Evolutionary conservation across 2,329 filamentous ascomycete genomes (phyloP), one percentile per base, ranked within the genome.

Genomic region (Huntiella abstrusa): DNA sequence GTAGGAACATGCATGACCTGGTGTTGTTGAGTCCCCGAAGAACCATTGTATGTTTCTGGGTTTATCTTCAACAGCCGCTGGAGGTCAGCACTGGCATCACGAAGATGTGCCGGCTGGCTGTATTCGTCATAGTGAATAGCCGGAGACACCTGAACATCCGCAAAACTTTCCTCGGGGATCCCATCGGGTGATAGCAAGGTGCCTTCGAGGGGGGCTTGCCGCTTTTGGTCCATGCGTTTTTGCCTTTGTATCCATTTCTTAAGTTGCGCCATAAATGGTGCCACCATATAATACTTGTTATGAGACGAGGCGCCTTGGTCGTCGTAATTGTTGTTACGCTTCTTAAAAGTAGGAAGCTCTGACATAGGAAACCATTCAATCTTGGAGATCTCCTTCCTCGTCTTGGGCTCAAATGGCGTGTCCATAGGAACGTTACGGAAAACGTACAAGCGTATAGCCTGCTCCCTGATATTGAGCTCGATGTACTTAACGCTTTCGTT

Each of bases 271-370:
- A 96, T 67, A 58, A 98, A 98, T 0, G 88, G 87, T 0, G 86
- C 86, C 13, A 98, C 91, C 84, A 96, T 95, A 63, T 95, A 98
- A 59, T 95, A 96, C 57, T 88, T 95, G 60, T 83, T 86, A 54
- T 80, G 83, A 2, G 69, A 62, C 10, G 74, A 62, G 10, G 66
- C 65, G 7, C 32, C 13, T 13, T 48, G 40, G 11, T 50, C 45
- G 11, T 48, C 38, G 5, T 39, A 36, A 13, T 32, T 28, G 41
- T 60, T 60, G 13, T 67, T 68, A 57, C 80, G 86, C 59, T 81
- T 83, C 47, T 78, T 77, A 55, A 84, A 77, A 0, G 83, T 84
- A 1, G 91, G 88, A 19, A 98, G 70, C 51, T 95, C 86, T 0
- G 81, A 82, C 36, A 98, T 67, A 54, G 78, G 84, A 64, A 92